phyloP scores from a whole-genome alignment of 1,284 basidiomycete species.

The Leucoagaricus sp. region DNA sequence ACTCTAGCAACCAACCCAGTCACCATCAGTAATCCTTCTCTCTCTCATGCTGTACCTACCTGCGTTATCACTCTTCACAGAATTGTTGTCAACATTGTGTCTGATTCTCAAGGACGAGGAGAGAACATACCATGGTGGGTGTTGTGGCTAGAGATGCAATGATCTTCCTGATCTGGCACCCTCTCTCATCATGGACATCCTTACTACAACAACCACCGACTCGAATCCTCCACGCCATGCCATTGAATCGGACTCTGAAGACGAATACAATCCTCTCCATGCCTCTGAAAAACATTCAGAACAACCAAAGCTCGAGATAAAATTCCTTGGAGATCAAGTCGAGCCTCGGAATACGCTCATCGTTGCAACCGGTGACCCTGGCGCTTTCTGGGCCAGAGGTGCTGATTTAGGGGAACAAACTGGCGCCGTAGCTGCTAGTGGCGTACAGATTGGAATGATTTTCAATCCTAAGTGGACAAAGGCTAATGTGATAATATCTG shows the following conservation, averaged over 20 bases:
- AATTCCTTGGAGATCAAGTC: slow-evolving; percentile 35
- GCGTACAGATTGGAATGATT: slow-evolving; percentile 47
- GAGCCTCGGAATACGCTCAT: slow-evolving; percentile 34
- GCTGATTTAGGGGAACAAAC: slow-evolving; percentile 51
- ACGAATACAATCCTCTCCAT: slow-evolving; percentile 52
- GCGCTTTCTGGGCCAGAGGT: slow-evolving; percentile 50
- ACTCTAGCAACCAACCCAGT: no score
- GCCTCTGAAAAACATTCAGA: slow-evolving; percentile 16
- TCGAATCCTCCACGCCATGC: slow-evolving; percentile 59
- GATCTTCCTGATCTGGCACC: slow-evolving; percentile 10
- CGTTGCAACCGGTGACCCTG: slow-evolving; percentile 48
- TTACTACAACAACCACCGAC: slow-evolving; percentile 47
- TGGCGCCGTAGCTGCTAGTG: slow-evolving; percentile 48
- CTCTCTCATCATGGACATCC: slow-evolving; percentile 6
- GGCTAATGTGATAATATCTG: slow-evolving; percentile 52
- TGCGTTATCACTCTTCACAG: slow-evolving; percentile 61
- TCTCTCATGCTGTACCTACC: no score
- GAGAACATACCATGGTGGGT: slow-evolving; percentile 33
- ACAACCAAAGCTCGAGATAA: slow-evolving; percentile 36
- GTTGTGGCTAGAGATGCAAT: slow-evolving; percentile 13
- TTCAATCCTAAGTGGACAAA: slow-evolving; percentile 52
- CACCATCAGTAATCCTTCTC: no score
- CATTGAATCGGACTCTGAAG: slow-evolving; percentile 68
- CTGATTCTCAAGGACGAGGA: not conserved
- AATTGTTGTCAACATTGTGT: not conserved